These are phyloP conservation scores for Rhizopogon vesiculosus DNA, from an alignment of 768 basidiomycete species.

Conservation along the genomic window DNA sequence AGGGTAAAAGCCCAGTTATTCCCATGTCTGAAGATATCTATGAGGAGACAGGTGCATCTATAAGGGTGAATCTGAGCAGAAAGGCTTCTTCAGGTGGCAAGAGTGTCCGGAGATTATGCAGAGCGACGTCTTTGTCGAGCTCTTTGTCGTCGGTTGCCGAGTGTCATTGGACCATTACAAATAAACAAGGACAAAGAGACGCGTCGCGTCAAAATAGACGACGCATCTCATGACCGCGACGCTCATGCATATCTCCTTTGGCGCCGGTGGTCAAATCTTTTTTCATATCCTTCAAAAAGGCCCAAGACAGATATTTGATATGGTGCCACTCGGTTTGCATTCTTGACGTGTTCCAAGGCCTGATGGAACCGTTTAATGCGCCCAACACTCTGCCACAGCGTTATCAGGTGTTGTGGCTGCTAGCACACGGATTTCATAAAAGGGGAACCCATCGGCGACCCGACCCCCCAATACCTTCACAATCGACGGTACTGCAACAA, in stretches of 20 bases:
- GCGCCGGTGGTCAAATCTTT: neutral
- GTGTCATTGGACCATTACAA: conserved; percentile 2
- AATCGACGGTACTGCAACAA: no score
- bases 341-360: neutral
- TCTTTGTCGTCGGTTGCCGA: neutral
- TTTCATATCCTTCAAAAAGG: neutral
- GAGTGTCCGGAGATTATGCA: neutral
- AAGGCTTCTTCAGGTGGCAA: neutral
- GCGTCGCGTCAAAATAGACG: conserved; percentile 20
- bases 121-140: neutral
- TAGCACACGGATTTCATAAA: neutral
- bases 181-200: conserved; percentile 26
- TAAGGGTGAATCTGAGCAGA: neutral
- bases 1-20: conserved; percentile 83
- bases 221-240: neutral
- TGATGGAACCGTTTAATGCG: neutral
- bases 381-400: neutral
- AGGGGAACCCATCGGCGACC: neutral
- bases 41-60: neutral
- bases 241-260: neutral
- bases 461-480: neutral
- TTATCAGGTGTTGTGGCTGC: no score
- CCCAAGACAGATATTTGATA: neutral
- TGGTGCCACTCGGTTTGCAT: neutral
- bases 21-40: conserved; percentile 54